Conservation (phyloP, 148 eudicot species). For the Spergularia marina region DNA sequence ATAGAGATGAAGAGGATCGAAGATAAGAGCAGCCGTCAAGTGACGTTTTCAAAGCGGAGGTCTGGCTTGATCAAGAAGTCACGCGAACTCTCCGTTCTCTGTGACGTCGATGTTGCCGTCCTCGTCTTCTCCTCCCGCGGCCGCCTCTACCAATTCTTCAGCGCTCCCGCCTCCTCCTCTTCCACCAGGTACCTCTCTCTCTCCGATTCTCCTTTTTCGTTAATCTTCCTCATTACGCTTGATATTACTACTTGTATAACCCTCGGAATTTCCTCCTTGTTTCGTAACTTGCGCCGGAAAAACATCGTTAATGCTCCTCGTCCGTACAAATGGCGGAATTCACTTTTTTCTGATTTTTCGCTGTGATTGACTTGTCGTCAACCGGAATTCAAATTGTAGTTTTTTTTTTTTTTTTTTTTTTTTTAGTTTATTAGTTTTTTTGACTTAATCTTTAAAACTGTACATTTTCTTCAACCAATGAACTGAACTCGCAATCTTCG, state of each 20-base stretch:
- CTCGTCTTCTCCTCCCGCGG: conserved; percentile 46
- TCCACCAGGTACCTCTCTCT: conserved; percentile 15
- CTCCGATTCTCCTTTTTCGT: neutral
- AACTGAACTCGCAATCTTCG: too few relatives aligned
- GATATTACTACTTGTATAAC: neutral
- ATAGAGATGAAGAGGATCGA: conserved; percentile 51
- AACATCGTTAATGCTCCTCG: too few relatives aligned
- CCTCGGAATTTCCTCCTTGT: neutral
- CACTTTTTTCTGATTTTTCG: too few relatives aligned
- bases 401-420: too few relatives aligned
- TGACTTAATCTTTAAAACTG: too few relatives aligned
- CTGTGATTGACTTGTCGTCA: too few relatives aligned
- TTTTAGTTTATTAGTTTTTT: too few relatives aligned
- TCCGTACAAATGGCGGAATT: too few relatives aligned
- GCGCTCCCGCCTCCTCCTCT: conserved; percentile 13
- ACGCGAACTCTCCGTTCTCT: conserved; percentile 41
- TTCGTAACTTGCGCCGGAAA: too few relatives aligned
- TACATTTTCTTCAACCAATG: too few relatives aligned
- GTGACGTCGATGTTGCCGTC: conserved; percentile 44
- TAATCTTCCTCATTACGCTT: neutral
- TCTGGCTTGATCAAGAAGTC: conserved; percentile 49
- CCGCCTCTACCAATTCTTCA: conserved; percentile 39
- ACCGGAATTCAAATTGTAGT: too few relatives aligned
- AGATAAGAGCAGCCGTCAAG: conserved; percentile 48
- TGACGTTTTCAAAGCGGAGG: conserved; percentile 51